Conservation (phyloP, 2,329 filamentous ascomycete genomes). For the Epichloe brachyelytri region DNA sequence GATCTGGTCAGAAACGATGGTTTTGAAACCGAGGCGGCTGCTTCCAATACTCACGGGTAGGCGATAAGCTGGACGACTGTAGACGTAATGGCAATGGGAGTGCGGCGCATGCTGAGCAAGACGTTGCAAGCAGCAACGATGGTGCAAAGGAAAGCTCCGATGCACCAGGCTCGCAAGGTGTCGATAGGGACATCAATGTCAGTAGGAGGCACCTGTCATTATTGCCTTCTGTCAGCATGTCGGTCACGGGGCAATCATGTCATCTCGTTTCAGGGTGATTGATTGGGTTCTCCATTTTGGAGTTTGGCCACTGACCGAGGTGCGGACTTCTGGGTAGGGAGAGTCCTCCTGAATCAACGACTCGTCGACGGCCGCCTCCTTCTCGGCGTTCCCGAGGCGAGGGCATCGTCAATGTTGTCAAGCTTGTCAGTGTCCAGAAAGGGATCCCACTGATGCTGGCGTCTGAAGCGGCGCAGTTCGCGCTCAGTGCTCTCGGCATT, state of each 20-base stretch:
- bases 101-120: conserved; percentile 35
- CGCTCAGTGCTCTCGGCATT: conserved; percentile 10
- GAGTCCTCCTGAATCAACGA: conserved; percentile 40
- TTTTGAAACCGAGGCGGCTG: neutral
- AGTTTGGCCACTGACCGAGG: conserved; percentile 9
- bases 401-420: conserved; percentile 36
- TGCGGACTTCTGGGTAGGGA: conserved; percentile 16
- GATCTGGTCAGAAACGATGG: neutral
- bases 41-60: conserved; percentile 27
- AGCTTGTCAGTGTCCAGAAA: conserved; percentile 40
- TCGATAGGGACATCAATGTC: conserved; percentile 40
- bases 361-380: conserved; percentile 31
- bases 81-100: conserved; percentile 37
- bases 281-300: too few species aligned
- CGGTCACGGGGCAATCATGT: neutral
- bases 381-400: conserved; percentile 30
- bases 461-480: conserved; percentile 29
- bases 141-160: conserved; percentile 45
- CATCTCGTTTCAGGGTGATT: too few species aligned
- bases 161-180: conserved; percentile 47
- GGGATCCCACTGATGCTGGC: conserved; percentile 42
- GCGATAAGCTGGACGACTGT: conserved; percentile 43
- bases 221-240: neutral
- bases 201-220: conserved; percentile 21
- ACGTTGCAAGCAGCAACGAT: conserved; percentile 44